These are phyloP conservation scores for Vitis hybrid DNA, from an alignment of 177 flowering plant species.

Conservation along the genomic window DNA sequence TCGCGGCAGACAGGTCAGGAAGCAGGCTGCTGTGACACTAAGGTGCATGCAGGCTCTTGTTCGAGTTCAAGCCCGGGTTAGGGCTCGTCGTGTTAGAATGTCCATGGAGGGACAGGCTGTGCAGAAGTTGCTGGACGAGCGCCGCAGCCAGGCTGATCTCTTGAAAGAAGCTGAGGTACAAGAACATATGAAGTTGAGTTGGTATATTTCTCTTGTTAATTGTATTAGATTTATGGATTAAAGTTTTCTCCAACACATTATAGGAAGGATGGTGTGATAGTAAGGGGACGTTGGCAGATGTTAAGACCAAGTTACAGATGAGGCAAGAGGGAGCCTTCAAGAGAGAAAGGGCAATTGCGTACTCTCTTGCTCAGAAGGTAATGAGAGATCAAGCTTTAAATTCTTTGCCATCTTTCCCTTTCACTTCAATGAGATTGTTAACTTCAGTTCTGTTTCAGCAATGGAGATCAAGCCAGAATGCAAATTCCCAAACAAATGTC, in stretches of 20 bases:
- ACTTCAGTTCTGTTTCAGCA: slow-evolving; percentile 40
- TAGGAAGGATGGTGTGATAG: slow-evolving; percentile 92
- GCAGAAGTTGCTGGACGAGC: slow-evolving; percentile 50
- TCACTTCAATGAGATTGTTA: too few species aligned
- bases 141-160: slow-evolving; percentile 39
- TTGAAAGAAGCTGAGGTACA: slow-evolving; percentile 87
- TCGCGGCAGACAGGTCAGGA: slow-evolving; percentile 88
- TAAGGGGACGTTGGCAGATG: slow-evolving; percentile 66
- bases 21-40: slow-evolving; percentile 96
- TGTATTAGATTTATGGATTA: too few species aligned
- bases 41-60: slow-evolving; percentile 99
- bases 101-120: slow-evolving; percentile 75
- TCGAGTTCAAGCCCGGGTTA: slow-evolving; percentile 87
- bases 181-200: not conserved
- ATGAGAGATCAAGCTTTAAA: not conserved
- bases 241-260: not conserved
- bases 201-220: too few species aligned
- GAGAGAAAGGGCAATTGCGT: slow-evolving; percentile 91
- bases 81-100: slow-evolving; percentile 78
- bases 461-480: slow-evolving; percentile 50
- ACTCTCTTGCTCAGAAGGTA: slow-evolving; percentile 72
- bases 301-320: slow-evolving; percentile 71
- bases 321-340: slow-evolving; percentile 82
- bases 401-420: too few species aligned
- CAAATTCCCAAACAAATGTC: slow-evolving; percentile 29